Evolutionary conservation across 2,329 filamentous ascomycete genomes (phyloP).

Genomic region (Talaromyces sp.): DNA sequence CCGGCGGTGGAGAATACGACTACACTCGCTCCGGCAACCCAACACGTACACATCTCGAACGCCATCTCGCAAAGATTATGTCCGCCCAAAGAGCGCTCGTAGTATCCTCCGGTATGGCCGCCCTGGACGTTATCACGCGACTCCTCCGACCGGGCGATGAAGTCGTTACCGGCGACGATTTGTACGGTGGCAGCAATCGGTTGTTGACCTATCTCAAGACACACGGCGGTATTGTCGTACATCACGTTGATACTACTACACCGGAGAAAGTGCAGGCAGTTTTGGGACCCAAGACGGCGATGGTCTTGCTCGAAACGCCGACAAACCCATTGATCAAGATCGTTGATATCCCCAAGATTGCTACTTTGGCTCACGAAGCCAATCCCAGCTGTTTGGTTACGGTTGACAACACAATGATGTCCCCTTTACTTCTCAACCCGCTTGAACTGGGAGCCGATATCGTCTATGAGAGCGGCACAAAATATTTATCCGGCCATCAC

Average conservation of each 20-base stretch:
- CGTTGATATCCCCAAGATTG: slow-evolving; percentile 81
- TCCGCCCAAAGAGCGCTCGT: slow-evolving; percentile 85
- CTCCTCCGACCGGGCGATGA: slow-evolving; percentile 89
- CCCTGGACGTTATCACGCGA: slow-evolving; percentile 91
- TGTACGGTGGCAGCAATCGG: slow-evolving; percentile 93
- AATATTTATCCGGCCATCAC: slow-evolving; percentile 96
- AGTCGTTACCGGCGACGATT: slow-evolving; percentile 92
- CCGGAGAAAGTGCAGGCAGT: slow-evolving; percentile 66
- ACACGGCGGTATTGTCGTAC: slow-evolving; percentile 86
- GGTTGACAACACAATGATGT: slow-evolving; percentile 99
- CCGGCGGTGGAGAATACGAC: slow-evolving; percentile 86
- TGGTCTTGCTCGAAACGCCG: slow-evolving; percentile 93
- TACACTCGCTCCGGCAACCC: slow-evolving; percentile 98
- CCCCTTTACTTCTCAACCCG: slow-evolving; percentile 88
- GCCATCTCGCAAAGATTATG: slow-evolving; percentile 99
- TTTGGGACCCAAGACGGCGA: slow-evolving; percentile 76
- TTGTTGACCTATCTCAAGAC: slow-evolving; percentile 87
- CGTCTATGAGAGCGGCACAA: slow-evolving; percentile 95
- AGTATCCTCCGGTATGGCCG: slow-evolving; percentile 95
- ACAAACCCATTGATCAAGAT: slow-evolving; percentile 99
- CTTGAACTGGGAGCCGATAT: slow-evolving; percentile 93
- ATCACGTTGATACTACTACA: slow-evolving; percentile 91
- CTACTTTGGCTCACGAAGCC: slow-evolving; percentile 68
- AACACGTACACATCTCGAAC: slow-evolving; percentile 90
- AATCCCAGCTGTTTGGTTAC: slow-evolving; percentile 79